These are phyloP conservation scores for Saitozyma podzolica DNA, from an alignment of 768 basidiomycete species.

Conservation along the genomic window DNA sequence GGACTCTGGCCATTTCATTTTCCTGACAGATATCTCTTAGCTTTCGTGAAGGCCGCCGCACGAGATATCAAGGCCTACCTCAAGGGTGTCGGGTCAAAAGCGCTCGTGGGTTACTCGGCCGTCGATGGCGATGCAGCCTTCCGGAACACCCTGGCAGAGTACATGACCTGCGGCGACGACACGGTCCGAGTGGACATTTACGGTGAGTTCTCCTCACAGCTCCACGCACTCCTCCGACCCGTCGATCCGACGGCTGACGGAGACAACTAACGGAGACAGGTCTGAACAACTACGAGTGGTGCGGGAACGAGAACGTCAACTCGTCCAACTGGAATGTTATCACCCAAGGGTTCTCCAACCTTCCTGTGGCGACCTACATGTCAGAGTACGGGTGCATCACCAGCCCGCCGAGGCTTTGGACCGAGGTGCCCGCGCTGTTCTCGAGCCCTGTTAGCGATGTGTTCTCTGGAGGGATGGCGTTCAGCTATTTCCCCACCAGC, in stretches of 20 bases:
- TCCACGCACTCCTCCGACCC: neutral
- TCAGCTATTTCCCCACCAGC: conserved; percentile 79
- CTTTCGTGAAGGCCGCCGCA: conserved; percentile 87
- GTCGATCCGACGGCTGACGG: neutral
- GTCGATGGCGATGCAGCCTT: conserved; percentile 71
- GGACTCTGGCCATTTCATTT: neutral
- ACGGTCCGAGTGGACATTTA: conserved; percentile 75
- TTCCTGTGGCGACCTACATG: conserved; percentile 82
- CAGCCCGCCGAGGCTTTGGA: conserved; percentile 69
- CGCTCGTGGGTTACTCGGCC: conserved; percentile 79
- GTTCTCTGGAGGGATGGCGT: conserved; percentile 84
- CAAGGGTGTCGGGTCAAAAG: conserved; percentile 61
- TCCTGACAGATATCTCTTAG: conserved; percentile 12
- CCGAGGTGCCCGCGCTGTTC: conserved; percentile 73
- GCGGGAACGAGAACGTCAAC: conserved; percentile 66
- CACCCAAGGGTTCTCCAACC: conserved; percentile 54
- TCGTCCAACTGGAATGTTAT: conserved; percentile 58
- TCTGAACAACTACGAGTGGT: conserved; percentile 67
- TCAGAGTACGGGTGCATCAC: conserved; percentile 77
- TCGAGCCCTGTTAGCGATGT: conserved; percentile 69
- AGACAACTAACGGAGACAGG: conserved; percentile 3
- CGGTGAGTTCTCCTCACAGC: conserved; percentile 59
- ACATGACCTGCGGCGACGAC: conserved; percentile 74
- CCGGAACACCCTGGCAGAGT: conserved; percentile 67
- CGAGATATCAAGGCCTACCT: conserved; percentile 84